A percentile compares a stretch with the other conserved stretches of the same genome.
Evolutionary conservation across 306 rosid species (phyloP).

Genomic region (Lithocarpus polystachyus): DNA sequence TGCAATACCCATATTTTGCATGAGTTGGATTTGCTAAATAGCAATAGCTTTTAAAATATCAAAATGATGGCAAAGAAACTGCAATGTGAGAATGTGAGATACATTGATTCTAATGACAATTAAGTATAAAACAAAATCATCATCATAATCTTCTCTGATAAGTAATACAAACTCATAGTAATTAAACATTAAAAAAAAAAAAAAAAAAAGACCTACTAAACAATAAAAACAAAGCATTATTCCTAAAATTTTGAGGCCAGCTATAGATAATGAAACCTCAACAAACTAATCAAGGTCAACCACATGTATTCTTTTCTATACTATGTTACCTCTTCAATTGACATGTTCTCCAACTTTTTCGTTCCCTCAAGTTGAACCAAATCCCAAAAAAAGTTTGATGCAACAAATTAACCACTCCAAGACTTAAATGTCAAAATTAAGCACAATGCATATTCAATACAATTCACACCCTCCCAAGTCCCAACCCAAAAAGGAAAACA

Average conservation of each 20-base stretch:
- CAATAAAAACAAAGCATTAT: too few species aligned
- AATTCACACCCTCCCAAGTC: slow-evolving; percentile 6
- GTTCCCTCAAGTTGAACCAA: background rate
- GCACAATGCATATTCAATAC: background rate
- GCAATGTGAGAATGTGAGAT: background rate
- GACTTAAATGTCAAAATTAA: slow-evolving; percentile 10
- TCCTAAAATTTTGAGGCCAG: too few species aligned
- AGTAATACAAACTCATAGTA: background rate
- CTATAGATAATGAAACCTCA: too few species aligned
- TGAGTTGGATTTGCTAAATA: background rate
- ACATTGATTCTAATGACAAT: background rate
- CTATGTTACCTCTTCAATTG: too few species aligned
- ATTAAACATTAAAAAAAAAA: too few species aligned
- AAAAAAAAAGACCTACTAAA: too few species aligned
- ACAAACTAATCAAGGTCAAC: too few species aligned
- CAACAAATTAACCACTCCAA: background rate
- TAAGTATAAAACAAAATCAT: background rate
- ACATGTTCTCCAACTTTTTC: background rate
- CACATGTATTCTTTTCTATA: too few species aligned
- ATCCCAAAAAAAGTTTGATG: background rate
- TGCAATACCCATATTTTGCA: background rate
- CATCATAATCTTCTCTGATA: too few species aligned
- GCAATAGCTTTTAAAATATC: background rate
- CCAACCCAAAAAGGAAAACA: slow-evolving; percentile 2
- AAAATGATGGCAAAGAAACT: background rate